A percentile compares a stretch with the other conserved stretches of the same genome.
Evolutionary conservation across 495 filamentous ascomycete genomes (phyloP).

Genomic region (Penicillium bovifimosum): DNA sequence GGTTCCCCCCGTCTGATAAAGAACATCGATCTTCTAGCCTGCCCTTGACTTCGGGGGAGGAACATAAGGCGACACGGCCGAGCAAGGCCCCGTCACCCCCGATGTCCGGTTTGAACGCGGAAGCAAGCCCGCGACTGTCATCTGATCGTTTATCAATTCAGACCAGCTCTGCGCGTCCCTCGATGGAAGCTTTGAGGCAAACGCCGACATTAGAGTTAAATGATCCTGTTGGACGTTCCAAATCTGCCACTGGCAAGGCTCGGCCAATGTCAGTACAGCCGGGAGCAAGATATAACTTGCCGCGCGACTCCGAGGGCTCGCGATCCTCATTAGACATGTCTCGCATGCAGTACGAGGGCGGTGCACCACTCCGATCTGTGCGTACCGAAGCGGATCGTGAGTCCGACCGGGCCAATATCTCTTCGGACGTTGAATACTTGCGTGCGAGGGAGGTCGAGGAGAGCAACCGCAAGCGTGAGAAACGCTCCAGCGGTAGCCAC

Average conservation of each 20-base stretch:
- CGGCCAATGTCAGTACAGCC: slow-evolving; percentile 73
- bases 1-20: slow-evolving; percentile 53
- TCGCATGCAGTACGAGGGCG: slow-evolving; percentile 32
- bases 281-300: slow-evolving; percentile 68
- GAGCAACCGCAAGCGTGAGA: slow-evolving; percentile 60
- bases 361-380: slow-evolving; percentile 32
- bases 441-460: slow-evolving; percentile 71
- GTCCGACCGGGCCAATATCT: slow-evolving; percentile 53
- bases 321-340: slow-evolving; percentile 37
- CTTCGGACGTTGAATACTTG: slow-evolving; percentile 84
- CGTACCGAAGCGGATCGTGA: slow-evolving; percentile 36
- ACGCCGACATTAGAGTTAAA: slow-evolving; percentile 57
- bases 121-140: slow-evolving; percentile 47
- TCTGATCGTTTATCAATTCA: slow-evolving; percentile 41
- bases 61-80: slow-evolving; percentile 7
- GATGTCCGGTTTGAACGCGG: slow-evolving; percentile 27
- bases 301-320: slow-evolving; percentile 57
- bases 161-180: slow-evolving; percentile 71
- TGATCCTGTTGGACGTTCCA: slow-evolving; percentile 53
- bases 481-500: slow-evolving; percentile 53
- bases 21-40: slow-evolving; percentile 53
- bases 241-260: slow-evolving; percentile 57
- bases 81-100: slow-evolving; percentile 30
- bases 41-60: slow-evolving; percentile 32
- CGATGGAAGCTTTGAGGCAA: slow-evolving; percentile 63